Evolutionary conservation across 2,329 filamentous ascomycete genomes (phyloP).

Genomic region (Tolypocladium endophyticum): DNA sequence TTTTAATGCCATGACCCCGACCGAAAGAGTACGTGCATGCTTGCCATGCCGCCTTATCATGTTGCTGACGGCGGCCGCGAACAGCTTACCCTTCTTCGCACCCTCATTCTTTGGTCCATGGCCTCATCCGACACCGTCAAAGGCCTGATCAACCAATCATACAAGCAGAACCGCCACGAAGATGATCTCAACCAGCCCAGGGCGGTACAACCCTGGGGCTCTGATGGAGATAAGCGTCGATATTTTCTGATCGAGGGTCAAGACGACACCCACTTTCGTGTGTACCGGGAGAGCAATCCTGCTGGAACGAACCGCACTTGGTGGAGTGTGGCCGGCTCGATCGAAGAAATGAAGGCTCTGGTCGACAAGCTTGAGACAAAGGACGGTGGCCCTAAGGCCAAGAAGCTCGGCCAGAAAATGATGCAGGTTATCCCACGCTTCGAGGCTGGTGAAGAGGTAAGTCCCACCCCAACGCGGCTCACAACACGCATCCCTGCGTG

Average conservation of each 20-base stretch:
- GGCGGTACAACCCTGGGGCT: conserved; percentile 83
- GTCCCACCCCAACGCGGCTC: conserved; percentile 10
- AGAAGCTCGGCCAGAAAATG: conserved; percentile 68
- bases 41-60: neutral
- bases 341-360: conserved; percentile 71
- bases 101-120: conserved; percentile 79
- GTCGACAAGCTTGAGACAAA: conserved; percentile 64
- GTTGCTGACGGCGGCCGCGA: conserved; percentile 5
- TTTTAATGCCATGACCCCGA: conserved; percentile 74
- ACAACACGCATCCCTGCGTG: neutral
- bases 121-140: conserved; percentile 79
- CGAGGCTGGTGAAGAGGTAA: conserved; percentile 82
- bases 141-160: conserved; percentile 71
- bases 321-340: conserved; percentile 86
- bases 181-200: conserved; percentile 73
- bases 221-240: conserved; percentile 78
- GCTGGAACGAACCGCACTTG: conserved; percentile 67
- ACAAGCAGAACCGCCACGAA: conserved; percentile 80
- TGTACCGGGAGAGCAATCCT: conserved; percentile 90
- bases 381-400: conserved; percentile 75
- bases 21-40: conserved; percentile 55
- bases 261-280: conserved; percentile 85
- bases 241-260: conserved; percentile 92
- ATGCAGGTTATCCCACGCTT: conserved; percentile 74
- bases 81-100: conserved; percentile 73